These are phyloP conservation scores for Nectriaceae sp. DNA, from an alignment of 2,329 filamentous ascomycete genomes.

Conservation along the genomic window DNA sequence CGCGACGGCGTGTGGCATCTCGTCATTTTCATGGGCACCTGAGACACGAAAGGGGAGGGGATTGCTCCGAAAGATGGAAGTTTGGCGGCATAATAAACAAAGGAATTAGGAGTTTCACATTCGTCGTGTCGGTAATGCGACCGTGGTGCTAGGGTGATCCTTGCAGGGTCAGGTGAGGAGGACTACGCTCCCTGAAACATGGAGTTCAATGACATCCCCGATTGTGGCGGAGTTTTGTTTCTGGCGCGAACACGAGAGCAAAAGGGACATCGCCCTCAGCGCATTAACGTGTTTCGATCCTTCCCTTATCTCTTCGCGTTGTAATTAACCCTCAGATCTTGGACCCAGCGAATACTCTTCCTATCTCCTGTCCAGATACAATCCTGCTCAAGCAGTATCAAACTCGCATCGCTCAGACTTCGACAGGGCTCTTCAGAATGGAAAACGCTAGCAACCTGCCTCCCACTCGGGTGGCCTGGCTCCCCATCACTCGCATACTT, in stretches of 20 bases:
- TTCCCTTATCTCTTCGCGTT: slow-evolving; percentile 1
- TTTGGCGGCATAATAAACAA: neutral
- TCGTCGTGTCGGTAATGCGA: slow-evolving; percentile 1
- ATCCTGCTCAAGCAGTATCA: neutral
- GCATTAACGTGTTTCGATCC: slow-evolving; percentile 1
- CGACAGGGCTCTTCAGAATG: neutral
- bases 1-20: slow-evolving; percentile 14
- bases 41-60: slow-evolving; percentile 18
- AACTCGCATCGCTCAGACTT: neutral
- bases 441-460: slow-evolving; percentile 6
- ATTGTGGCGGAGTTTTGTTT: slow-evolving; percentile 11
- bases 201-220: slow-evolving; percentile 5
- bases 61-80: slow-evolving; percentile 6
- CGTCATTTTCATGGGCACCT: slow-evolving; percentile 5
- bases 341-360: neutral
- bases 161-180: slow-evolving; percentile 7
- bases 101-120: slow-evolving; percentile 8
- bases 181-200: slow-evolving; percentile 23
- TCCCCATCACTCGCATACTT: slow-evolving; percentile 18
- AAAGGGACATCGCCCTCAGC: slow-evolving; percentile 3
- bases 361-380: neutral
- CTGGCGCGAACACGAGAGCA: slow-evolving; percentile 9
- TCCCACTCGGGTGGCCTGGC: slow-evolving; percentile 9
- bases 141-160: slow-evolving; percentile 8
- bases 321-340: slow-evolving; percentile 5